These are phyloP conservation scores for Globisporangium splendens DNA, from an alignment of 352 stramenopile species.

Conservation along the genomic window DNA sequence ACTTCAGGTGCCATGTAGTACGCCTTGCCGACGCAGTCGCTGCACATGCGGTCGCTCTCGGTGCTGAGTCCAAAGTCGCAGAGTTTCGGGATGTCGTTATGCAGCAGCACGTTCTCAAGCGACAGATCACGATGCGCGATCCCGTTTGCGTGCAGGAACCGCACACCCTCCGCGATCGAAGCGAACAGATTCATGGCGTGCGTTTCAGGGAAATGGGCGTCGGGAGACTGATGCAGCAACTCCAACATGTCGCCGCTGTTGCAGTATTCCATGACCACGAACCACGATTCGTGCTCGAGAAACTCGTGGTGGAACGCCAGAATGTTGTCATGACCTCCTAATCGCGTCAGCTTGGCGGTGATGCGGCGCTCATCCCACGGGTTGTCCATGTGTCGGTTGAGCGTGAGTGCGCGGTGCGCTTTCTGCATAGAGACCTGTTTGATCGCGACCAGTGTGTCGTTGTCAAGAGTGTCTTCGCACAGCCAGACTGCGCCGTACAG, in stretches of 20 bases:
- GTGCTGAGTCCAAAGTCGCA: slow-evolving; percentile 57
- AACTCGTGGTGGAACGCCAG: slow-evolving; percentile 38
- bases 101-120: slow-evolving; percentile 54
- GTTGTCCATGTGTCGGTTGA: slow-evolving; percentile 35
- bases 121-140: no score
- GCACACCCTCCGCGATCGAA: slow-evolving; percentile 26
- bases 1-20: no score
- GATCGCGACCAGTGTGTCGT: slow-evolving; percentile 31
- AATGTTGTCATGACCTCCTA: slow-evolving; percentile 34
- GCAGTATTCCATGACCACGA: slow-evolving; percentile 55
- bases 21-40: slow-evolving; percentile 33
- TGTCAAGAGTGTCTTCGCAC: slow-evolving; percentile 21
- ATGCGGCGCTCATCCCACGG: slow-evolving; percentile 33
- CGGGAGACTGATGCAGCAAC: slow-evolving; percentile 19
- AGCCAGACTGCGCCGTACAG: slow-evolving; percentile 40
- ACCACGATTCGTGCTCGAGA: slow-evolving; percentile 38
- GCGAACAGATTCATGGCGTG: slow-evolving; percentile 24
- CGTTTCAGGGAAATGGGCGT: slow-evolving; percentile 20
- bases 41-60: slow-evolving; percentile 13
- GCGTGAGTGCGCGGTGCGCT: slow-evolving; percentile 21
- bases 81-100: slow-evolving; percentile 31
- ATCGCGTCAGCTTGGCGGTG: slow-evolving; percentile 17
- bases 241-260: slow-evolving; percentile 38
- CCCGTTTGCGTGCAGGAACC: slow-evolving; percentile 30
- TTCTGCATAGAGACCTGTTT: slow-evolving; percentile 36